These are phyloP conservation scores for Puccinia polysora DNA, from an alignment of 1,284 basidiomycete species.

Conservation along the genomic window DNA sequence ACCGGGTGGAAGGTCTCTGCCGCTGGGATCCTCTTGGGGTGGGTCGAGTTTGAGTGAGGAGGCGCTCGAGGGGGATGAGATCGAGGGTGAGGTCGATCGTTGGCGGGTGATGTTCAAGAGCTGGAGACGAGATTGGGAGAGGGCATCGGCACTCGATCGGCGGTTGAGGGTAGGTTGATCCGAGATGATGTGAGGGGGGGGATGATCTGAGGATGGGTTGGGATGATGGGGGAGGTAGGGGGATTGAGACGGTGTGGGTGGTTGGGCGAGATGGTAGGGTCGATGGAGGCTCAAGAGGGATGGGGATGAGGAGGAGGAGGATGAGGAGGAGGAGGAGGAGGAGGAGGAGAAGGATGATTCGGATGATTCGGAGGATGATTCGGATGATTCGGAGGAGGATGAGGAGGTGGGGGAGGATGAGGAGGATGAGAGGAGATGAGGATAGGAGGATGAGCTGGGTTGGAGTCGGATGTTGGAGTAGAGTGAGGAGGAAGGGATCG, in stretches of 20 bases:
- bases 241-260: neutral
- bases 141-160: no score
- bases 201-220: no score
- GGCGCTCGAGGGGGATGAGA: no score
- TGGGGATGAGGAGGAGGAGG: constrained; percentile 8
- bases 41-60: no score
- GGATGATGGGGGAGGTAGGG: neutral
- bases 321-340: constrained; percentile 1
- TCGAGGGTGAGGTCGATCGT: no score
- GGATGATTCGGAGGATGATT: neutral
- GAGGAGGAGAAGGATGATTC: constrained; percentile 11
- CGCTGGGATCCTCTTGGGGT: no score
- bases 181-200: no score
- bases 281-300: neutral
- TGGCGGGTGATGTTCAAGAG: no score
- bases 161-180: no score
- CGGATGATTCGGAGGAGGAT: neutral
- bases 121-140: no score
- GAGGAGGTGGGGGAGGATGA: neutral
- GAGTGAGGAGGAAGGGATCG: constrained; percentile 12
- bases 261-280: neutral
- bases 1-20: no score
- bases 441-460: neutral
- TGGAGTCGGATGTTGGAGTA: constrained; percentile 2
- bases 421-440: neutral